Base-by-base conservation (phyloP, 805 yeast species). In the Yarrowia phangngaensis region DNA sequence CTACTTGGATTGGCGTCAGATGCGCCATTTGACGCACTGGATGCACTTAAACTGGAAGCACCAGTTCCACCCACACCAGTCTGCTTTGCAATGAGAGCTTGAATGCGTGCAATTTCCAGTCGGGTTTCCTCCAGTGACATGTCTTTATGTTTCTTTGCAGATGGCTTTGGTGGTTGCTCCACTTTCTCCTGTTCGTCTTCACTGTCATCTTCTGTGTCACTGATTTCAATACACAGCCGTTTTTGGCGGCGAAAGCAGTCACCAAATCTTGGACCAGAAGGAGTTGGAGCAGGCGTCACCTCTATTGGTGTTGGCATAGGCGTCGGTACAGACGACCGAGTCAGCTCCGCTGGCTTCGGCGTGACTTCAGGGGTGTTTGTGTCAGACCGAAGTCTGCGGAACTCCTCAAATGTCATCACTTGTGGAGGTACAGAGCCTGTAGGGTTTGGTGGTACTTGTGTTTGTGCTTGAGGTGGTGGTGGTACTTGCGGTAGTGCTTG, bases 31-130 rank as follows among this genome's bases (percentile, higher is more conserved):
- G 12, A 24, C 27, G 12, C 11, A 24, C 9, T 9, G 27, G 27
- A 12, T 24, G 12, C 9, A 24, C 27, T 9, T 9, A 9, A 12
- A 26, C 33, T 27, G 46, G 46, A 33, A 7, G 27, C 29, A 20
- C 28, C 47, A 9, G 14, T 15, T 41, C 28, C 11, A 15, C 26
- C 16, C 7, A 32, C 9, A 23, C 22, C 45, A 12, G 9, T 38
- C 20, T 29, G 35, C 35, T 41, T 17, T n/a, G 34, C 48, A 41
- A 41, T 41, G 7, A 41, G 29, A 3, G 48, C 48, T 22, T 29
- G 48, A 29, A 41, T 41, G 8, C 48, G 48, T 16, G 48, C 48
- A 29, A 41, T 41, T 22, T 41, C 48, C 23, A 29, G 48, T 22
- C 48, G 34, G 28, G 34, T 41, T 19, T 29, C 48, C 12, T 41